These are phyloP conservation scores for Erodium moschatum DNA, from an alignment of 441 rosid species.

Conservation along the genomic window DNA sequence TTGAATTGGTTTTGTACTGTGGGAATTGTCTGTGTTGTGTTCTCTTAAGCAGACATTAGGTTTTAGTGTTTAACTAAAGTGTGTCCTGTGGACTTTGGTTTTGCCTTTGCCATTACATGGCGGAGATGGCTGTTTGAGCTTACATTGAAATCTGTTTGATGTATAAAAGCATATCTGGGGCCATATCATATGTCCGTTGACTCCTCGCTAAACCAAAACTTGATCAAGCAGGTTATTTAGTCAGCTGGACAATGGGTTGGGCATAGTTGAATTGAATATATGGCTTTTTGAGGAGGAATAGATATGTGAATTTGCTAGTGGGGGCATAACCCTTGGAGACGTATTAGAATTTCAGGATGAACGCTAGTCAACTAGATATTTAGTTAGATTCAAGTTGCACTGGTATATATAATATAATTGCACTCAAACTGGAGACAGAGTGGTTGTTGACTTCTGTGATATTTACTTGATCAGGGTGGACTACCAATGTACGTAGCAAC, in stretches of 20 bases:
- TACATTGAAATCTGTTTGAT: not conserved
- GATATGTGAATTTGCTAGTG: not conserved
- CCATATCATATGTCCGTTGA: not conserved
- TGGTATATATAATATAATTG: not conserved
- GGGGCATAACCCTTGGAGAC: not conserved
- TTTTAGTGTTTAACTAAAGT: not conserved
- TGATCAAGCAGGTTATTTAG: not conserved
- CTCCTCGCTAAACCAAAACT: not conserved
- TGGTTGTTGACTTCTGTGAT: slow-evolving; percentile 13
- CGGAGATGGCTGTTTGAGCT: not conserved
- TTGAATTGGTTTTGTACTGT: not conserved
- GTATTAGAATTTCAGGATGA: not conserved
- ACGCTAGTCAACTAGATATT: not conserved
- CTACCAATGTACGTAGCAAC: slow-evolving; percentile 85
- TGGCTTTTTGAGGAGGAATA: not conserved
- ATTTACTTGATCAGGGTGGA: slow-evolving; percentile 50
- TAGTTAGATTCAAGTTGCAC: not conserved
- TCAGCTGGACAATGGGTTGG: too few relatives aligned
- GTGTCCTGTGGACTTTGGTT: not conserved
- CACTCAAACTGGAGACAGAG: slow-evolving; percentile 3
- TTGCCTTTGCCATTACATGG: not conserved
- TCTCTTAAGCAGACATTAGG: not conserved
- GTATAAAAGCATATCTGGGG: not conserved
- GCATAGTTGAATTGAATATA: not conserved
- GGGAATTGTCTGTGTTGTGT: not conserved